Percentiles rank a stretch among this genome's conserved stretches.
Evolutionary conservation across 495 filamentous ascomycete genomes (phyloP).

Genomic region (Penicillium canescens): DNA sequence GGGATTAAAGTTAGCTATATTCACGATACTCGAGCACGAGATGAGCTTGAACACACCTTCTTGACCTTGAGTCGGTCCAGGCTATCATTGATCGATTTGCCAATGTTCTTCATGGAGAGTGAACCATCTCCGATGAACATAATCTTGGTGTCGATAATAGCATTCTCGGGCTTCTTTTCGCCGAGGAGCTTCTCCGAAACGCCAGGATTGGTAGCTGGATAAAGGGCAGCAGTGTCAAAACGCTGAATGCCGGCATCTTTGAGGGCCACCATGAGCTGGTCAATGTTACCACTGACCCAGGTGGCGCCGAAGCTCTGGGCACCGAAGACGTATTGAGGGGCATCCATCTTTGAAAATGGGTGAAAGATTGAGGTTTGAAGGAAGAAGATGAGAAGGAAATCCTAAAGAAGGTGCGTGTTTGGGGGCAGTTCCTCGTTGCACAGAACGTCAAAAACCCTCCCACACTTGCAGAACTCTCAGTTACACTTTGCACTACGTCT

Average conservation of each 20-base stretch:
- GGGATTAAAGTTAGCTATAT: not conserved
- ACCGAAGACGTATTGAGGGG: conserved; percentile 12
- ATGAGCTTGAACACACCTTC: not conserved
- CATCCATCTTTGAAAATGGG: not conserved
- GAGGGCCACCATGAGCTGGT: conserved; percentile 7
- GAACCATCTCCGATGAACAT: conserved; percentile 11
- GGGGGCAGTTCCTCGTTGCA: no score
- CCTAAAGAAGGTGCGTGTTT: not conserved
- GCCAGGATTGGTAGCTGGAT: conserved; percentile 13
- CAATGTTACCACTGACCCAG: conserved; percentile 11
- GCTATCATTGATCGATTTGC: conserved; percentile 8
- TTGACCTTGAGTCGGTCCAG: conserved; percentile 6
- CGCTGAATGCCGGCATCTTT: conserved; percentile 8
- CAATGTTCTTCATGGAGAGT: conserved; percentile 11
- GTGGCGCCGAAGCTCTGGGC: conserved; percentile 13
- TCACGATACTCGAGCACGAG: no score
- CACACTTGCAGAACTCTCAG: no score
- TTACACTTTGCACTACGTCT: no score
- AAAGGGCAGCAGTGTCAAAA: conserved; percentile 17
- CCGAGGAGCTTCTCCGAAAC: conserved; percentile 12
- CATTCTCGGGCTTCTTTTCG: not conserved
- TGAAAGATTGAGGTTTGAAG: not conserved
- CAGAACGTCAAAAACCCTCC: no score
- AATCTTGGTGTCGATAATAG: conserved; percentile 19
- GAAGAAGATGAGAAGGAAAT: not conserved